Evolutionary conservation across 1,139 yeast species (phyloP).

Genomic region (Cylindricascospora bacillispora): DNA sequence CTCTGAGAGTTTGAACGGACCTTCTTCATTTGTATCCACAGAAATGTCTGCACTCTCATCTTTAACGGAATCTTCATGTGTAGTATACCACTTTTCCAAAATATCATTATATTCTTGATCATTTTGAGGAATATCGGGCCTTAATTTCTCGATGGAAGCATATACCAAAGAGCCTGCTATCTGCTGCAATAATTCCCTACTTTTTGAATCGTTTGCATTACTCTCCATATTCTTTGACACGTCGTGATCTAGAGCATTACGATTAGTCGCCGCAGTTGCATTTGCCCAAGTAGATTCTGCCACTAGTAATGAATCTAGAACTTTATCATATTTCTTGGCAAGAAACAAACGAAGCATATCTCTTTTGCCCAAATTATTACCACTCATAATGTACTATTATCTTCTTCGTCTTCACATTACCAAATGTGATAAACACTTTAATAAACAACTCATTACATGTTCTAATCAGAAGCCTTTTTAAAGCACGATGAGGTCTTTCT

Average conservation of each 20-base stretch:
- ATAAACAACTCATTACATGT: too few species aligned
- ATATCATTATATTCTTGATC: constrained; percentile 4
- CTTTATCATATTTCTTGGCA: constrained; percentile 17
- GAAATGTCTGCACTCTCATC: not conserved
- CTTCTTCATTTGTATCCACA: not conserved
- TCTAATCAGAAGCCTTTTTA: too few species aligned
- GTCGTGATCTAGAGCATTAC: too few species aligned
- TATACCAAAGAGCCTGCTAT: constrained; percentile 46
- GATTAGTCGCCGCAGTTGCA: too few species aligned
- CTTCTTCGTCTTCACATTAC: too few species aligned
- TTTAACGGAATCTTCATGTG: not conserved
- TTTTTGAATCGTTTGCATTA: constrained; percentile 8
- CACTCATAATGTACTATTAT: not conserved
- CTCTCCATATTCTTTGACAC: not conserved
- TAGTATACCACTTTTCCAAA: not conserved
- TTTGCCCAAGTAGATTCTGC: too few species aligned
- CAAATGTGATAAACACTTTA: too few species aligned
- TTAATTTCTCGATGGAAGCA: constrained; percentile 36
- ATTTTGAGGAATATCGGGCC: constrained; percentile 18
- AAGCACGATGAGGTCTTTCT: too few species aligned
- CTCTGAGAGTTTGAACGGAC: constrained; percentile 1
- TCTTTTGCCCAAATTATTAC: constrained; percentile 1
- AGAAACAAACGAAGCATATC: constrained; percentile 10
- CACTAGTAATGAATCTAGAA: constrained; percentile 14
- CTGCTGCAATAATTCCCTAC: constrained; percentile 40